Conservation (phyloP, 2,329 filamentous ascomycete genomes). For the Akanthomyces dipterigenus region DNA sequence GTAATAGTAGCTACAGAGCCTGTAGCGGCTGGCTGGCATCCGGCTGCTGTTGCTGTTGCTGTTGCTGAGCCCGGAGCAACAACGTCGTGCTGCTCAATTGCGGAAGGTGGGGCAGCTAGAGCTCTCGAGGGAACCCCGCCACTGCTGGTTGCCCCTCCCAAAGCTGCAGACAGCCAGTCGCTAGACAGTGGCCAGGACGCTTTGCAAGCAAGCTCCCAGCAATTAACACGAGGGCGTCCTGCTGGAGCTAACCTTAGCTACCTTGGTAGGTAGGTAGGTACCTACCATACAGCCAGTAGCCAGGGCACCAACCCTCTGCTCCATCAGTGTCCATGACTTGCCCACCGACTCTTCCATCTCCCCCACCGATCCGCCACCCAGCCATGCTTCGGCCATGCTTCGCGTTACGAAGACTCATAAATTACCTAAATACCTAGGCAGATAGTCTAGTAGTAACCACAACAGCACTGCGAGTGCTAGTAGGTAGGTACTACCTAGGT, state of each 20-base stretch:
- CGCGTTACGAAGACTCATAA: no score
- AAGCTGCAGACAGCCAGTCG: neutral
- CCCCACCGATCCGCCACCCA: neutral
- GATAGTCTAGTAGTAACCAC: neutral
- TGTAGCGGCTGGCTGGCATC: neutral
- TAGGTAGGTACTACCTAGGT: no score
- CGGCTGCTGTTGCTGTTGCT: neutral
- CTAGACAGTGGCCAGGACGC: neutral
- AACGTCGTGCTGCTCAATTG: neutral
- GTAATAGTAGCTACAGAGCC: neutral
- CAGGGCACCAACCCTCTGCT: slow-evolving; percentile 1
- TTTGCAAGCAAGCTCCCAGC: neutral
- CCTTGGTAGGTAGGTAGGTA: no score
- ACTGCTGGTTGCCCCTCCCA: slow-evolving; percentile 1
- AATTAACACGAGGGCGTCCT: neutral
- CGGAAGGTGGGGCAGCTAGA: slow-evolving; percentile 5
- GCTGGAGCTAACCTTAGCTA: neutral
- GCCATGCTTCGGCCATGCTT: no score
- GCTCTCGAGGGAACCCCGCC: slow-evolving; percentile 3
- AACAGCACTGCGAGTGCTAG: neutral
- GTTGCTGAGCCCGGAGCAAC: no score
- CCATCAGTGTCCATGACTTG: neutral
- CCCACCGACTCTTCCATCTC: neutral
- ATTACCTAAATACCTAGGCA: no score
- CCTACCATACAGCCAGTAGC: neutral